Evolutionary conservation across 2,329 filamentous ascomycete species (phyloP), one percentile per base, ranked within the genome.

Genomic region (Apiospora malaysiana): DNA sequence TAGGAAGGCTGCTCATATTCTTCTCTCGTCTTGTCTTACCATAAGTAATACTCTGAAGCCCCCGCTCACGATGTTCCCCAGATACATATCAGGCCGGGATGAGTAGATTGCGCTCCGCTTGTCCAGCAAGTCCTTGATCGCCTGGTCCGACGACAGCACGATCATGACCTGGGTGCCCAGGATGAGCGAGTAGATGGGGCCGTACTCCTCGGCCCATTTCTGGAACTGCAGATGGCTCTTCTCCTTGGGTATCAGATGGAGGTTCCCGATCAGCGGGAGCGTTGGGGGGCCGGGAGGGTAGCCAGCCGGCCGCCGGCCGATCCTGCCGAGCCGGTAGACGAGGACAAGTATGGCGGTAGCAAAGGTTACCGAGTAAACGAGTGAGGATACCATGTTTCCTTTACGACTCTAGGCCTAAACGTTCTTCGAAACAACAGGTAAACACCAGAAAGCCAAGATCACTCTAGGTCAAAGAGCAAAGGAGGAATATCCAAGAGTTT

Each of bases 151-250:
- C 0, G 81, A 84, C 0, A 89, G 76, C 0, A 89, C 83, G n/a
- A 89, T 78, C 74, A 87, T 77, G 7, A 80, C 78, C 65, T 84
- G 82, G 0, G 83, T 84, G 0, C 87, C 87, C 0, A 88, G 77
- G 0, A 87, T 85, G 2, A 89, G 78, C 0, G 82, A 85, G 74
- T 86, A 88, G 0, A 89, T 75, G 0, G 86, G 85, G 0, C 65
- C 83, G 65, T 88, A 88, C 74, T 87, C 80, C 7, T 83, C 73
- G 0, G 86, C 85, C 87, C 87, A 89, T 75, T 85, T 83, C 47
- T 85, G 77, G 69, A 87, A 87, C 69, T 87, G 84, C 0, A 85
- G 72, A 69, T 87, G 83, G 0, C 75, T 75, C 40, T 85, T 78
- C 9, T 79, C 68, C 3, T 76, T 78, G 0, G 85, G 86, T 75